Evolutionary conservation across 2,329 filamentous ascomycete genomes (phyloP), one percentile per base, ranked within the genome.

Genomic region (Fusarium nurragi): DNA sequence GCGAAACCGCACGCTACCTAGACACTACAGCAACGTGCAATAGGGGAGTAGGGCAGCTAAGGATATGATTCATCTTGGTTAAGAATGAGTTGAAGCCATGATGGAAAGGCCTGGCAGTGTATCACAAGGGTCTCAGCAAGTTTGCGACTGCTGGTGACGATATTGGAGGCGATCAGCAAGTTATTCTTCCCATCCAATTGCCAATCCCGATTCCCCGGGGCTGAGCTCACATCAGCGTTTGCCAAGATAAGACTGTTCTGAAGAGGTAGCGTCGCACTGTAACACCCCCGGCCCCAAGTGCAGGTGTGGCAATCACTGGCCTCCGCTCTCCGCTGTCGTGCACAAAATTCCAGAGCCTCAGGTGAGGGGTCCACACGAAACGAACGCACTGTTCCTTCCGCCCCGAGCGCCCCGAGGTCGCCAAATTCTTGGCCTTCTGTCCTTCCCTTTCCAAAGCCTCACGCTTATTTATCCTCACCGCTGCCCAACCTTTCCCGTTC

Each of bases 331-430:
- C 45, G 45, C 54, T 52, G 62, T 64, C 47, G 56, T 67, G 63
- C 46, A 52, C 60, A 49, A 67, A 55, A 53, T 60, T 60, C 59
- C 50, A 64, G 64, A 67, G 64, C 64, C 64, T 67, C 64, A 64
- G 64, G 64, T 67, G 64, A 66, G 64, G 60, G 64, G 56, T 55
- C 64, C 64, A 67, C 64, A 48, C 30, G 43, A 43, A 55, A 36
- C 30, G 44, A 55, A 36, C 30, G 44, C 46, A 34, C 58, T 47
- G 50, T 64, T 30, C 47, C 38, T 59, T 60, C 58, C 36, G 50
- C 64, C 61, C 63, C 62, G 63, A 65, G 43, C 32, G 34, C 62
- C 64, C 64, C 60, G 48, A 60, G 46, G 28, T 46, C 47, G 39
- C 44, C 54, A 67, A 63, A 67, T 65, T 67, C 46, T 54, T 61